Base-by-base conservation (phyloP, 805 yeast species). In the Kregervanrija delftensis region DNA sequence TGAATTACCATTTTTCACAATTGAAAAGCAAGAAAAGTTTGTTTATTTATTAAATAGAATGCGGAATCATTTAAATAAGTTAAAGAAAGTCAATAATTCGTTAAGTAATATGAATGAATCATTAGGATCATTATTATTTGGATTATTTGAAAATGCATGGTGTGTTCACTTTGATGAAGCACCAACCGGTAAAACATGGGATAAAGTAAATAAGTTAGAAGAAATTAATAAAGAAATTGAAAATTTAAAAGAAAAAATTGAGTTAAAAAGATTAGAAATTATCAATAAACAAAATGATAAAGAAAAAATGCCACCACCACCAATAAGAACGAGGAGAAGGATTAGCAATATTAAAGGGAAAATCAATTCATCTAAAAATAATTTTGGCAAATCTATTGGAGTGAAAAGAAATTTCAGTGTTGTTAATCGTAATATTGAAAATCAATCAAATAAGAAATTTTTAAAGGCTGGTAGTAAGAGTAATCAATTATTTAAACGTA, bases 131-230 rank as follows among this genome's bases (percentile, higher is more conserved):
- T 80, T 88, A 44, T 59, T 88, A 42, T 86, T 85, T 56, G 96
- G 96, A 1, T 64, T 88, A 41, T 78, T 83, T 58, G 79, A 87
- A 62, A 87, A 89, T 56, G 90, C 95, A 49, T 88, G 93, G 83
- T 86, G 96, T 63, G 84, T 84, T 28, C 89, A 85, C 56, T 86
- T 86, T 54, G 65, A 68, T 15, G 58, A 61, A 40, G 49, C 59
- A 2, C 60, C 64, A 1, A 54, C 48, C 6, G 42, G 48, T 2
- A 54, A 53, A 32, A 53, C 55, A 8, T 49, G 58, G 58, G 43
- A 34, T 22, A 52, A 55, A 33, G 43, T 47, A 35, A 46, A 50
- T 8, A 52, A 55, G 37, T 37, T 55, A 8, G 48, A 44, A 35
- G 50, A 49, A 14, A 14, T 59, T 5, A 47, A 55, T 37, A 33